Conservation (phyloP, 1,284 basidiomycete species). For the Neolentinus lepideus region DNA sequence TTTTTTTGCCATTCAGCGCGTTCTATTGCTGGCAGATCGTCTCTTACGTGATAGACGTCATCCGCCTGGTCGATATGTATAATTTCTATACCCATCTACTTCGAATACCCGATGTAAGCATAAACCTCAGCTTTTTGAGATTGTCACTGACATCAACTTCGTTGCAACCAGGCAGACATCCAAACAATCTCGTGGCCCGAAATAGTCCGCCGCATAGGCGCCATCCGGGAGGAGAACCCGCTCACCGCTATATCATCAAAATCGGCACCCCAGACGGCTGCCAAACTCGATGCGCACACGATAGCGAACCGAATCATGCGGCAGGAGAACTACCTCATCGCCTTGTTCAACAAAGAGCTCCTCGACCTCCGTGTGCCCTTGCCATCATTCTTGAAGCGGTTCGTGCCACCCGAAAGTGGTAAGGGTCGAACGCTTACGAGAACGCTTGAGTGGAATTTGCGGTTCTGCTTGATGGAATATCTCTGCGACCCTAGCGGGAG, state of each 20-base stretch:
- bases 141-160: not conserved
- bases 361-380: slow-evolving; percentile 84
- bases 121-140: slow-evolving; percentile 20
- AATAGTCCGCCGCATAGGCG: slow-evolving; percentile 82
- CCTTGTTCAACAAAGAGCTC: slow-evolving; percentile 94
- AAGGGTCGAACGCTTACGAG: slow-evolving; percentile 78
- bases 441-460: slow-evolving; percentile 93
- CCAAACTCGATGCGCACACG: slow-evolving; percentile 94
- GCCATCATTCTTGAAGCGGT: slow-evolving; percentile 45
- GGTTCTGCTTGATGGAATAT: slow-evolving; percentile 93
- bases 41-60: slow-evolving; percentile 57
- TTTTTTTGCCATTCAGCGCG: slow-evolving; percentile 73
- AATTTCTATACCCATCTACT: slow-evolving; percentile 81
- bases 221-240: slow-evolving; percentile 87
- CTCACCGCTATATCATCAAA: slow-evolving; percentile 78
- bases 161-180: slow-evolving; percentile 72
- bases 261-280: slow-evolving; percentile 39
- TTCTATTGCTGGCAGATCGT: slow-evolving; percentile 78
- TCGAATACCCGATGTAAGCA: slow-evolving; percentile 73
- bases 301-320: slow-evolving; percentile 95
- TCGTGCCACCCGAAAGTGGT: slow-evolving; percentile 45
- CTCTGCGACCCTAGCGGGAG: slow-evolving; percentile 84
- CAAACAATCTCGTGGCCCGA: slow-evolving; percentile 97
- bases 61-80: slow-evolving; percentile 86
- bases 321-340: slow-evolving; percentile 97